These are phyloP conservation scores for Pseudocercospora fijiensis DNA, from an alignment of 2,329 filamentous ascomycete genomes.

Conservation along the genomic window DNA sequence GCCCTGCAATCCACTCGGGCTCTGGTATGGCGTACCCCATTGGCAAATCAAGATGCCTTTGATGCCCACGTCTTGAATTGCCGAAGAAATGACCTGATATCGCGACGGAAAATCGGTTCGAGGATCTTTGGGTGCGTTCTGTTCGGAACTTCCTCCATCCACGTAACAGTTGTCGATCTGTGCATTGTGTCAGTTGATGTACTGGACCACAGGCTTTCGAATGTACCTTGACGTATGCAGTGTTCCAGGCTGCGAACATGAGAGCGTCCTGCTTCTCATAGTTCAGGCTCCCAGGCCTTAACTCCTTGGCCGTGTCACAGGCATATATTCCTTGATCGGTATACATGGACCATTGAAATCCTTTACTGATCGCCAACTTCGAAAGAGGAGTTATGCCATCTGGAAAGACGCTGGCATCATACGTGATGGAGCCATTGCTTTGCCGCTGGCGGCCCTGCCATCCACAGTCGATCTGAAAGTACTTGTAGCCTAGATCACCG, in stretches of 20 bases:
- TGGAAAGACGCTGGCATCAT: conserved; percentile 53
- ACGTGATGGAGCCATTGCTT: conserved; percentile 50
- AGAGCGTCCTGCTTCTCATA: conserved; percentile 32
- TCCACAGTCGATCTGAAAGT: conserved; percentile 60
- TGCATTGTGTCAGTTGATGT: not conserved
- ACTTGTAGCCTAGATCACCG: conserved; percentile 50
- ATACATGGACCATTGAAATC: conserved; percentile 57
- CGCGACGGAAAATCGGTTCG: conserved; percentile 33
- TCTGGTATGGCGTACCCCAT: conserved; percentile 34
- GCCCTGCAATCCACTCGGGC: conserved; percentile 30
- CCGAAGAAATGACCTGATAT: conserved; percentile 29
- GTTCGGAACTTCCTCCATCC: conserved; percentile 15
- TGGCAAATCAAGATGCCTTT: conserved; percentile 31
- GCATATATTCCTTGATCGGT: conserved; percentile 40
- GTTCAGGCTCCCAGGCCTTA: conserved; percentile 25
- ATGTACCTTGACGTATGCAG: conserved; percentile 30
- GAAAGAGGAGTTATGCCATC: conserved; percentile 52
- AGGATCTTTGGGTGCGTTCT: conserved; percentile 34
- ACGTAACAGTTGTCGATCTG: conserved; percentile 38
- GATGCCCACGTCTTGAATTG: conserved; percentile 34
- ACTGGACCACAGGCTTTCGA: not conserved
- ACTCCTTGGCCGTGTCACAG: conserved; percentile 29
- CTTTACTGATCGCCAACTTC: conserved; percentile 51
- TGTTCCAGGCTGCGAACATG: conserved; percentile 33
- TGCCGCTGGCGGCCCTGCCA: conserved; percentile 49